Evolutionary conservation across 805 yeast genomes (phyloP).

Genomic region (Starmerella floricola): DNA sequence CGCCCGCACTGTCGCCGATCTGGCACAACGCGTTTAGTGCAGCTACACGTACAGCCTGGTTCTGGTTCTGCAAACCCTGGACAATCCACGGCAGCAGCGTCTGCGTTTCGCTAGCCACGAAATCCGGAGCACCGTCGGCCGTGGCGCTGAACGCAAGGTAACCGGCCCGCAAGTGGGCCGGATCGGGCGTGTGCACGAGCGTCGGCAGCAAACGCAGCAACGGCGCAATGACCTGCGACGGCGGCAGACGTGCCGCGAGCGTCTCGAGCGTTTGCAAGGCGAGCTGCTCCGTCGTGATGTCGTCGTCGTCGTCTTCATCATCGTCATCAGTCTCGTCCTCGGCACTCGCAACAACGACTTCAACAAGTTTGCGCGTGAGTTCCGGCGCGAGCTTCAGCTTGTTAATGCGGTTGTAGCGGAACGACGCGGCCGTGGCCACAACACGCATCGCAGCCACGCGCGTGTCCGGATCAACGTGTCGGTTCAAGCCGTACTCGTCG

Average conservation of each 20-base stretch:
- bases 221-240: slow-evolving; percentile 78
- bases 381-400: slow-evolving; percentile 75
- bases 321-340: slow-evolving; percentile 69
- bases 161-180: slow-evolving; percentile 77
- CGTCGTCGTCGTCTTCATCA: slow-evolving; percentile 89
- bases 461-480: slow-evolving; percentile 58
- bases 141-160: slow-evolving; percentile 69
- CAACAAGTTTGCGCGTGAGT: slow-evolving; percentile 59
- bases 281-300: slow-evolving; percentile 61
- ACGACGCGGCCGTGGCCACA: slow-evolving; percentile 62
- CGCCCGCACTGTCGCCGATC: slow-evolving; percentile 75
- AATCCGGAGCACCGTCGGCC: slow-evolving; percentile 91
- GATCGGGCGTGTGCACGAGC: slow-evolving; percentile 41
- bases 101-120: slow-evolving; percentile 58
- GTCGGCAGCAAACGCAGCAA: slow-evolving; percentile 41
- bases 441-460: slow-evolving; percentile 77
- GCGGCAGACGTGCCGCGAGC: slow-evolving; percentile 77
- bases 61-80: slow-evolving; percentile 63
- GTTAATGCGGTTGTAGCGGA: slow-evolving; percentile 68
- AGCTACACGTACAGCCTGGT: slow-evolving; percentile 66
- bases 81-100: slow-evolving; percentile 62
- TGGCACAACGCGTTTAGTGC: slow-evolving; percentile 72
- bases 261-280: slow-evolving; percentile 71
- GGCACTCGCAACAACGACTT: slow-evolving; percentile 61
- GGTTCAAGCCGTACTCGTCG: slow-evolving; percentile 54